A percentile compares a stretch with the other conserved stretches of the same genome.
phyloP scores from a whole-genome alignment of 345 rosid species.

The Salix caprea region DNA sequence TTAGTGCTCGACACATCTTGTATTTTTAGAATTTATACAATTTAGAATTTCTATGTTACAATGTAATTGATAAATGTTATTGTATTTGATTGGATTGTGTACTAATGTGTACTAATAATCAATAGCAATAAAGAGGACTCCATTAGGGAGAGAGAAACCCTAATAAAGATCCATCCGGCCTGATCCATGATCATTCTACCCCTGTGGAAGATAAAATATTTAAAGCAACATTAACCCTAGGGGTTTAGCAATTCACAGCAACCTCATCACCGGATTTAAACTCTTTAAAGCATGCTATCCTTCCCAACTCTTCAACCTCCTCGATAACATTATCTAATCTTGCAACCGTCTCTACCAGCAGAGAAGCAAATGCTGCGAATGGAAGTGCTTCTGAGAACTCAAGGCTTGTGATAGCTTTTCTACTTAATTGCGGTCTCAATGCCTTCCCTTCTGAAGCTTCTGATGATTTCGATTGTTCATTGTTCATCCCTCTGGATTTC shows the following conservation, averaged over 20 bases:
- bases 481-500: conserved; percentile 39
- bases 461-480: conserved; percentile 13
- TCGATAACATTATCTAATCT: conserved; percentile 66
- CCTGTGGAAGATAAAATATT: conserved; percentile 30
- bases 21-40: too few species aligned
- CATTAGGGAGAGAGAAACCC: background rate
- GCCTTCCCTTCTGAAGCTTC: conserved; percentile 40
- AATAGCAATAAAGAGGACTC: too few species aligned
- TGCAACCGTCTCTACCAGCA: conserved; percentile 68
- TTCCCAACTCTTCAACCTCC: conserved; percentile 69
- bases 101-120: too few species aligned
- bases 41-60: too few species aligned
- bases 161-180: background rate
- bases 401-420: conserved; percentile 51
- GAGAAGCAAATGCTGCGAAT: conserved; percentile 74
- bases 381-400: conserved; percentile 92
- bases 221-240: conserved; percentile 13
- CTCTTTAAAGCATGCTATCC: conserved; percentile 59
- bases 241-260: conserved; percentile 27
- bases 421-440: conserved; percentile 66
- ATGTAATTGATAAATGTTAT: too few species aligned
- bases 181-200: conserved; percentile 13
- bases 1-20: too few species aligned
- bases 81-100: too few species aligned
- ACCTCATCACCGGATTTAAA: conserved; percentile 36